Evolutionary conservation across 257 asterid species (phyloP), one percentile per base, ranked within the genome.

Genomic region (Nicotiana benthamiana): DNA sequence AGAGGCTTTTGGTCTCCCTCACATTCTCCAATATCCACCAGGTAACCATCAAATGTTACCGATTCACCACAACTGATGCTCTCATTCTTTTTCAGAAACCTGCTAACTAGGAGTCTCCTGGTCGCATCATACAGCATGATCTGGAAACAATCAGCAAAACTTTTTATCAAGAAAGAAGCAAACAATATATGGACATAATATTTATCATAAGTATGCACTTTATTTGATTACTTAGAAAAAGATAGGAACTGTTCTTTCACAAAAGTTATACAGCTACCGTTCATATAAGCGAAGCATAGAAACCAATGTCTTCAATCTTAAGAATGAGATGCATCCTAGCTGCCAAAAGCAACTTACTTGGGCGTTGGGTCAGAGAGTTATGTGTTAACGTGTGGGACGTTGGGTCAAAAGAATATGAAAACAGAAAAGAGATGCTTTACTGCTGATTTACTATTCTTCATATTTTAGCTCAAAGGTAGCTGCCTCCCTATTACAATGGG

Each of bases 31-130:
- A 94, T 84, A 65, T 94, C 97, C 43, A 92, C 97, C 80, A 89
- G 81, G 87, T 91, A 86, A 66, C 96, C 93, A 30, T 89, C 96
- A 82, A 93, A 82, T 56, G 82, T 52, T 30, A 94, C 82, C 17
- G 93, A 87, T 88, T 85, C 89, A 63, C 98, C 98, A 84, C 90
- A 86, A 75, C 76, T 57, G 81, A 94, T 86, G 30, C 52, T 48
- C 85, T 91, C 98, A 84, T 90, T 90, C 82, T 83, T 89, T 83
- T 86, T 92, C 84, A 92, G 87, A 87, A 92, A 91, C 86, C 88
- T 89, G 90, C 93, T 87, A 57, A 82, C 89, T 63, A 94, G 83
- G 83, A 87, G 92, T 83, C 87, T 87, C 88, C 90, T 84, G 82
- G 89, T 88, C 63, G 79, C 85, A 79, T 94, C 97, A 83, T 85